phyloP scores from a whole-genome alignment of 1,284 basidiomycete genomes.

The Cystobasidium slooffiae region DNA sequence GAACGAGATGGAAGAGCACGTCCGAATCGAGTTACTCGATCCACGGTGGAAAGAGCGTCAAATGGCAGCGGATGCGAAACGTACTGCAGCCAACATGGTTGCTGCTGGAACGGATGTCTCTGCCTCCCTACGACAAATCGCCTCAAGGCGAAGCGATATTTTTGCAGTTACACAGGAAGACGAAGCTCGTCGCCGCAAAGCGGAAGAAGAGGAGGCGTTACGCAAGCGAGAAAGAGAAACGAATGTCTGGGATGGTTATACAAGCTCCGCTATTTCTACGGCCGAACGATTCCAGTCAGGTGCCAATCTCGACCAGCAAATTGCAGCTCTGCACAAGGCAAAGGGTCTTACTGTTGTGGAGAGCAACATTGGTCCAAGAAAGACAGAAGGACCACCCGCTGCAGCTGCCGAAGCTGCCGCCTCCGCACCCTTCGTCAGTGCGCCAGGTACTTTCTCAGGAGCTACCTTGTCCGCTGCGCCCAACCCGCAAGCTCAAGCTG shows the following conservation, averaged over 20 bases:
- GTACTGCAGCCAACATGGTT: constrained; percentile 81
- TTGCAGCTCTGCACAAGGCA: constrained; percentile 86
- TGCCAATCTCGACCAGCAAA: constrained; percentile 92
- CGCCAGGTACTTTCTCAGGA: constrained; percentile 34
- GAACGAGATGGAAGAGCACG: constrained; percentile 94
- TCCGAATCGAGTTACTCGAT: constrained; percentile 96
- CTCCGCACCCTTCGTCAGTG: constrained; percentile 28
- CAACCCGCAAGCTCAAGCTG: constrained; percentile 39
- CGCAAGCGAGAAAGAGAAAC: constrained; percentile 81
- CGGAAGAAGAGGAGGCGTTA: constrained; percentile 74
- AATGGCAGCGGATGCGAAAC: constrained; percentile 79
- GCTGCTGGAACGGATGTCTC: constrained; percentile 77
- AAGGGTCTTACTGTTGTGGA: constrained; percentile 69
- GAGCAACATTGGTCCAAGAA: constrained; percentile 35
- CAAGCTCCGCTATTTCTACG: constrained; percentile 82
- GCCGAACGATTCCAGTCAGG: constrained; percentile 86
- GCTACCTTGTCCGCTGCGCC: constrained; percentile 39
- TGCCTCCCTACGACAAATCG: constrained; percentile 85
- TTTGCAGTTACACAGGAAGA: constrained; percentile 69
- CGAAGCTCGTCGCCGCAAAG: constrained; percentile 44
- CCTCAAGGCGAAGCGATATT: constrained; percentile 88
- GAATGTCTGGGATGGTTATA: constrained; percentile 92
- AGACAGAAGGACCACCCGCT: constrained; percentile 18
- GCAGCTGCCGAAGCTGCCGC: constrained; percentile 21
- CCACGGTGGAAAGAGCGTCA: constrained; percentile 97